phyloP scores from a whole-genome alignment of 306 rosid genomes.

The Begonia loranthoides region DNA sequence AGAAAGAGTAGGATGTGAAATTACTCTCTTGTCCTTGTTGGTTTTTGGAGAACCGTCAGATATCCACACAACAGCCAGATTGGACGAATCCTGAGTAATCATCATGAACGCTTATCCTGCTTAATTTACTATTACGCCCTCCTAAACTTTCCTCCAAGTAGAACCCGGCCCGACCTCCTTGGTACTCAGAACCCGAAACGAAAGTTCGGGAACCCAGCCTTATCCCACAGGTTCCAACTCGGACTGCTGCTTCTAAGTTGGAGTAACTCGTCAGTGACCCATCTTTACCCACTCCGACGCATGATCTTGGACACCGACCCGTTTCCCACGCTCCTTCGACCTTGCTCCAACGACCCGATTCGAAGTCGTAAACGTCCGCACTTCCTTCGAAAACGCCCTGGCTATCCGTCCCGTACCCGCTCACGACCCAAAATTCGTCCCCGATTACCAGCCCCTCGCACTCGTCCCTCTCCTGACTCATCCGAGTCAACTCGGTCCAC shows the following conservation, averaged over 20 bases:
- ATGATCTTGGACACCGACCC: constrained; percentile 31
- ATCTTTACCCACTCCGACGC: constrained; percentile 24
- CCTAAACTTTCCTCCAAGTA: constrained; percentile 3
- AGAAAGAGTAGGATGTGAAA: not conserved
- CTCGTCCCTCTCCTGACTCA: constrained; percentile 50
- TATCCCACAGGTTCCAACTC: constrained; percentile 25
- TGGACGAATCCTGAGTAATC: constrained; percentile 32
- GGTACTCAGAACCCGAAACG: constrained; percentile 32
- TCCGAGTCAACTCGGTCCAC: constrained; percentile 26
- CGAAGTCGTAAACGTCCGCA: constrained; percentile 24
- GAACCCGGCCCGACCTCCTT: constrained; percentile 27
- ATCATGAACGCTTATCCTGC: constrained; percentile 14
- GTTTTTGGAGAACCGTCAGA: constrained; percentile 9
- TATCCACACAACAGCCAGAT: constrained; percentile 37
- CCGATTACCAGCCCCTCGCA: constrained; percentile 33
- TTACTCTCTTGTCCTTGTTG: not conserved
- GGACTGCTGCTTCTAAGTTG: constrained; percentile 13
- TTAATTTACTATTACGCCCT: constrained; percentile 28
- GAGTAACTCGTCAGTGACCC: constrained; percentile 25
- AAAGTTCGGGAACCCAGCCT: constrained; percentile 13
- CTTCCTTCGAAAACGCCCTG: constrained; percentile 33
- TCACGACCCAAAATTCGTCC: constrained; percentile 39
- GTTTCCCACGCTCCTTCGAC: constrained; percentile 32
- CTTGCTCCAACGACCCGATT: constrained; percentile 28
- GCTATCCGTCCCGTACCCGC: constrained; percentile 39